A percentile compares a stretch with the other conserved stretches of the same genome.
Conservation (phyloP, 352 stramenopile species). For the Globisporangium paddicum region DNA sequence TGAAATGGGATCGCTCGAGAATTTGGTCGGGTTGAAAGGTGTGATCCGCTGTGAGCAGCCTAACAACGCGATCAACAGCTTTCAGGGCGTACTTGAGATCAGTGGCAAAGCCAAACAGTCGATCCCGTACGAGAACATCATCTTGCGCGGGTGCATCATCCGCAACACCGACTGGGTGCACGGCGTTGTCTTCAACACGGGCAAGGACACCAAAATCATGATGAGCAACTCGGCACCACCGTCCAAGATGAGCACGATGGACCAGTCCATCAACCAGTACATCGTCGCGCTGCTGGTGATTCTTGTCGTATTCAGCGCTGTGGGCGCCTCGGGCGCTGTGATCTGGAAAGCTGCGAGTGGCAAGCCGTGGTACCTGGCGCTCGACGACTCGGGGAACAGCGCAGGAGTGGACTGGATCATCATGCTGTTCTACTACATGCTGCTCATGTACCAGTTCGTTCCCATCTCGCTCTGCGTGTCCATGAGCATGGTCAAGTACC, state of each 20-base stretch:
- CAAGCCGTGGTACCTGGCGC: conserved; percentile 55
- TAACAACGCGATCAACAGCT: conserved; percentile 90
- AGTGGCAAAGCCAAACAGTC: conserved; percentile 41
- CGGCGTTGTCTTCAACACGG: conserved; percentile 92
- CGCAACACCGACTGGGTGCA: conserved; percentile 92
- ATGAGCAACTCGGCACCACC: conserved; percentile 76
- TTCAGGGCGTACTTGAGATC: conserved; percentile 82
- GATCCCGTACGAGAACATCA: conserved; percentile 79
- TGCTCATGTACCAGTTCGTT: conserved; percentile 97
- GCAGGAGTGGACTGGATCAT: conserved; percentile 56
- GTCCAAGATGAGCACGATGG: conserved; percentile 87
- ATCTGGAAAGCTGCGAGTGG: conserved; percentile 40
- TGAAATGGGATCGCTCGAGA: conserved; percentile 36
- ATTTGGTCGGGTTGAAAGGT: conserved; percentile 50
- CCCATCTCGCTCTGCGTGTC: conserved; percentile 97
- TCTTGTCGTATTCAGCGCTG: conserved; percentile 57
- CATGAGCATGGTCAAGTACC: conserved; percentile 95
- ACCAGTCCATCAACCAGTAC: conserved; percentile 78
- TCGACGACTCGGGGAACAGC: conserved; percentile 29
- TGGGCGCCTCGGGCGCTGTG: conserved; percentile 53
- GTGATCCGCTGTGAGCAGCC: conserved; percentile 72
- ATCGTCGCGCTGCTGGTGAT: conserved; percentile 64
- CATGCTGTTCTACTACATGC: conserved; percentile 92
- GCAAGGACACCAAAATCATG: conserved; percentile 93
- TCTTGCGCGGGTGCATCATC: conserved; percentile 90